Conservation (phyloP, 2,329 filamentous ascomycete genomes). For the Gaeumannomyces tritici region DNA sequence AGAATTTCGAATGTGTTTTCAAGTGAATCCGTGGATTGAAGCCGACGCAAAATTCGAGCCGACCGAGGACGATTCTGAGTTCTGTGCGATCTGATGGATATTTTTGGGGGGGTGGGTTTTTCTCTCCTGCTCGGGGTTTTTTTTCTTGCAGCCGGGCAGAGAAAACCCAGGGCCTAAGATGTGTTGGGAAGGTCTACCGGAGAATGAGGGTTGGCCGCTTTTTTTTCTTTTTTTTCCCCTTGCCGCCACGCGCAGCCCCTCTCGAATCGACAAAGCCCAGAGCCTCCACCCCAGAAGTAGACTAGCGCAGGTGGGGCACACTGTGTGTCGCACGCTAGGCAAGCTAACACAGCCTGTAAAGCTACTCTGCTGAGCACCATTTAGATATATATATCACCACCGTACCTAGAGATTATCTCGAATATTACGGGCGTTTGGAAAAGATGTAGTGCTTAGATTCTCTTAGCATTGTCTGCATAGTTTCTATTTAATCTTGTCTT, state of each 20-base stretch:
- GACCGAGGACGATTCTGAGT: slow-evolving; percentile 7
- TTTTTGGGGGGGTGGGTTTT: slow-evolving; percentile 12
- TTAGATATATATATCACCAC: no score
- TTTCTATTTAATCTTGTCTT: no score
- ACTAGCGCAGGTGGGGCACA: not conserved
- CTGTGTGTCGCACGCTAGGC: not conserved
- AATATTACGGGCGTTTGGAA: no score
- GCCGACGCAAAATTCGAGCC: not conserved
- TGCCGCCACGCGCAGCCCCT: not conserved
- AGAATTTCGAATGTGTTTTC: not conserved
- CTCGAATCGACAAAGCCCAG: not conserved
- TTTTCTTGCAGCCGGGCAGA: slow-evolving; percentile 15
- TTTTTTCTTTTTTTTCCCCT: slow-evolving; percentile 8
- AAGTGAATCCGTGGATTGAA: not conserved
- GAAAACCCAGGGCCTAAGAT: not conserved
- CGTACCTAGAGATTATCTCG: no score
- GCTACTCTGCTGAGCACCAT: no score
- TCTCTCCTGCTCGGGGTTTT: slow-evolving; percentile 20
- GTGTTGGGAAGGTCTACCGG: not conserved
- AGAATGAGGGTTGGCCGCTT: not conserved
- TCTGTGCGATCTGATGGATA: slow-evolving; percentile 3
- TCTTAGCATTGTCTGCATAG: no score
- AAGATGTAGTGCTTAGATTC: no score
- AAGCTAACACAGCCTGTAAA: not conserved
- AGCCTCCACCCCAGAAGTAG: not conserved